A percentile compares a stretch with the other conserved stretches of the same genome.
These are phyloP conservation scores for Huiozyma naganishii DNA, from an alignment of 805 yeast genomes.

Conservation along the genomic window DNA sequence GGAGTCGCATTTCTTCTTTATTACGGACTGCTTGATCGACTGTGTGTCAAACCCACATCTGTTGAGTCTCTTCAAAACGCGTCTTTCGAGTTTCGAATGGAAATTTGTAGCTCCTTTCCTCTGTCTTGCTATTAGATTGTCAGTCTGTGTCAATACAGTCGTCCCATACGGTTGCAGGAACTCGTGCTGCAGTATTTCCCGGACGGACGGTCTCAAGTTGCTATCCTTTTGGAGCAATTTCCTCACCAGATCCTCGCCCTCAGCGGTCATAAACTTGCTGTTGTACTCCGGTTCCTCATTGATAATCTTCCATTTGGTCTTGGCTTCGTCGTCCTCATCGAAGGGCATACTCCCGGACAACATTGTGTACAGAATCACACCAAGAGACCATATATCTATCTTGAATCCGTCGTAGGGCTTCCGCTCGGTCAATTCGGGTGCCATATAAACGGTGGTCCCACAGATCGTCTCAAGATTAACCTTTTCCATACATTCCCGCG, in stretches of 20 bases:
- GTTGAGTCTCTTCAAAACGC: slow-evolving; percentile 46
- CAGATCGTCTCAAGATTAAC: slow-evolving; percentile 68
- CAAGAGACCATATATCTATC: slow-evolving; percentile 87
- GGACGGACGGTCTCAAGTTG: slow-evolving; percentile 43
- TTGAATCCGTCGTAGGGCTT: slow-evolving; percentile 69
- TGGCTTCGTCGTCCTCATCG: slow-evolving; percentile 65
- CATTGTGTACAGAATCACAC: slow-evolving; percentile 78
- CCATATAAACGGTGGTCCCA: slow-evolving; percentile 94
- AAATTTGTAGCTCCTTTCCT: slow-evolving; percentile 35
- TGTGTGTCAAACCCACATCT: slow-evolving; percentile 56
- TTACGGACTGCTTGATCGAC: slow-evolving; percentile 45
- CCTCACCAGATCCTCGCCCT: slow-evolving; percentile 41
- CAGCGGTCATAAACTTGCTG: slow-evolving; percentile 34
- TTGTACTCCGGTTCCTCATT: slow-evolving; percentile 52
- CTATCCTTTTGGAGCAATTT: slow-evolving; percentile 59
- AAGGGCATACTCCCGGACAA: slow-evolving; percentile 84
- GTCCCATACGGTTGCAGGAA: slow-evolving; percentile 39
- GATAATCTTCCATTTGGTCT: slow-evolving; percentile 49
- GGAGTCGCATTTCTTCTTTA: slow-evolving; percentile 53
- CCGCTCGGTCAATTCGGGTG: slow-evolving; percentile 74
- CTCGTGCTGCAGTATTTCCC: slow-evolving; percentile 41
- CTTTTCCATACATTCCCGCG: slow-evolving; percentile 58
- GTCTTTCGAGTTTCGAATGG: slow-evolving; percentile 50
- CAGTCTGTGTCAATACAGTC: slow-evolving; percentile 31
- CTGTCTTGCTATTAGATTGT: slow-evolving; percentile 28